phyloP scores from a whole-genome alignment of 2,329 filamentous ascomycete genomes.

The Fusarium musae region DNA sequence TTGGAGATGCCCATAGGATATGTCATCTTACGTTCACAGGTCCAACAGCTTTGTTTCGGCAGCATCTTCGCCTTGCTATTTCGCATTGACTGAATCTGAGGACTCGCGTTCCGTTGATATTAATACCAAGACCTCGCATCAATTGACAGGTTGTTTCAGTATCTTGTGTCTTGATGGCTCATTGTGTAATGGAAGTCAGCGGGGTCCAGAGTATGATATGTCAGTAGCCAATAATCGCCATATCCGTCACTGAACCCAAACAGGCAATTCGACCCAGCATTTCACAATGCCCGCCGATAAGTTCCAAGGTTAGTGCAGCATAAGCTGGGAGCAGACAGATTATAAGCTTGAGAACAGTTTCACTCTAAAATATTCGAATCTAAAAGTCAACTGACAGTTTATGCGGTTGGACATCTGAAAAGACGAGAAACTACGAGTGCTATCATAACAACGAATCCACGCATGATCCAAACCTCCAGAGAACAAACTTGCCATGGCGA shows the following conservation, averaged over 20 bases:
- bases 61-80: not conserved
- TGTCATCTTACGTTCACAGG: not conserved
- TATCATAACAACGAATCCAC: not conserved
- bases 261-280: not conserved
- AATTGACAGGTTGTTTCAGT: too few relatives aligned
- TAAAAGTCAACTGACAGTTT: too few relatives aligned
- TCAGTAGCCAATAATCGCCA: not conserved
- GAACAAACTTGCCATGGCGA: rapidly evolving
- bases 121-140: rapidly evolving
- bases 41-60: not conserved
- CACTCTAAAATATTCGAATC: too few relatives aligned
- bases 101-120: too few relatives aligned
- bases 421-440: not conserved
- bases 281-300: rapidly evolving
- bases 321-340: too few relatives aligned
- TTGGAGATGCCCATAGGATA: rapidly evolving
- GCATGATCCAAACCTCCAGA: not conserved
- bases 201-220: not conserved
- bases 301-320: too few relatives aligned
- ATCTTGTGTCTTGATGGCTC: not conserved
- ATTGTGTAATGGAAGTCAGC: not conserved
- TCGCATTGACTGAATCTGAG: not conserved
- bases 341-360: not conserved
- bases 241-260: not conserved
- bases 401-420: not conserved